A percentile compares a stretch with the other conserved stretches of the same genome.
Evolutionary conservation across 2,329 filamentous ascomycete species (phyloP).

Genomic region (Blastomyces percursus): DNA sequence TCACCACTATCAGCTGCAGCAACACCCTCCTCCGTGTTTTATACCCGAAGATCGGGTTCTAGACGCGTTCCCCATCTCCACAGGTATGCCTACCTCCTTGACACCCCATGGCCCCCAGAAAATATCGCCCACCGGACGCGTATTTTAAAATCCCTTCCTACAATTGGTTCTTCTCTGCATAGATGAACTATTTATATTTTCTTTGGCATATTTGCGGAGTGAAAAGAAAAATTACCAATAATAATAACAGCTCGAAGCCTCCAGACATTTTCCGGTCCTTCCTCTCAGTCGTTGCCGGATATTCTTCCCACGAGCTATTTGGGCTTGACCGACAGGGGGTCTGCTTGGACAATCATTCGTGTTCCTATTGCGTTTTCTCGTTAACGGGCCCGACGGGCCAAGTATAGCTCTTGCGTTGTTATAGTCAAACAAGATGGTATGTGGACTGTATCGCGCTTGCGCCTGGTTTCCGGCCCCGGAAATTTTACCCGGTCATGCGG

Average conservation of each 20-base stretch:
- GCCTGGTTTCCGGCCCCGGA: not conserved
- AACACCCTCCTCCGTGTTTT: not conserved
- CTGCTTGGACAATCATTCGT: not conserved
- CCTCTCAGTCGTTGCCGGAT: not conserved
- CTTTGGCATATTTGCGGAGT: not conserved
- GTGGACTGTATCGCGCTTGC: not conserved
- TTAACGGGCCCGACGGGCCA: constrained; percentile 1
- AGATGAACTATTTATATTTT: too few relatives aligned
- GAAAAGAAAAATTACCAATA: not conserved
- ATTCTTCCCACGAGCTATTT: not conserved
- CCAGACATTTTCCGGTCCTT: not conserved
- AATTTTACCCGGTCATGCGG: not conserved
- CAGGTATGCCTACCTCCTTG: not conserved
- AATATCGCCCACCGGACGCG: not conserved
- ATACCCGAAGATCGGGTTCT: not conserved
- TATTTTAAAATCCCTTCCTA: not conserved
- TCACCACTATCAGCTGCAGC: not conserved
- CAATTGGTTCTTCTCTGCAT: not conserved
- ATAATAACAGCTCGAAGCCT: not conserved
- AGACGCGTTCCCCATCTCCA: not conserved
- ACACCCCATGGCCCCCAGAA: not conserved
- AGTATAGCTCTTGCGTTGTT: not conserved
- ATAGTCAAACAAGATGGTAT: not conserved
- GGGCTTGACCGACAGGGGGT: not conserved
- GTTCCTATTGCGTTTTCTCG: not conserved